phyloP scores from a whole-genome alignment of 2,329 filamentous ascomycete species.

The Cephalotrichum gorgonifer region DNA sequence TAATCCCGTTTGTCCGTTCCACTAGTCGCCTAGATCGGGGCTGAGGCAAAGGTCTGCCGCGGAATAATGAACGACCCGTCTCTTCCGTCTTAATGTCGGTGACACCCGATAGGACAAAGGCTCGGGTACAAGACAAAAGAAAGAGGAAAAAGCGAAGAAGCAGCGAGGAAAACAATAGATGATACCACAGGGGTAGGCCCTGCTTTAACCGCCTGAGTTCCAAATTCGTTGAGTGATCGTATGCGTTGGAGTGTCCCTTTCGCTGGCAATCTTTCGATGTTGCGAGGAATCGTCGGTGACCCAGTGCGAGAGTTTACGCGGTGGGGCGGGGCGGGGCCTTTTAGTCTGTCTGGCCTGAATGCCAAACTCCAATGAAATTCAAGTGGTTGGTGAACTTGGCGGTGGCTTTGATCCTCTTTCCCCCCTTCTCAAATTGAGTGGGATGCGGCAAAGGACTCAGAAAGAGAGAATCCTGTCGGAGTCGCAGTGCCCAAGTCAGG shows the following conservation, averaged over 20 bases:
- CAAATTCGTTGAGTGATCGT: background rate
- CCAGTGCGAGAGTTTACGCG: background rate
- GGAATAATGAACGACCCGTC: slow-evolving; percentile 2
- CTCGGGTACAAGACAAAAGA: background rate
- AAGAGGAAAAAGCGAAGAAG: background rate
- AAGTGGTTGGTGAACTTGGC: background rate
- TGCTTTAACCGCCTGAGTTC: background rate
- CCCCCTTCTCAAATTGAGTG: background rate
- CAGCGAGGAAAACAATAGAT: background rate
- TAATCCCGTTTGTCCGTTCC: slow-evolving; percentile 2
- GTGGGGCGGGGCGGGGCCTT: too few species aligned
- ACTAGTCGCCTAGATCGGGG: slow-evolving; percentile 2
- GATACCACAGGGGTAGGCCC: background rate
- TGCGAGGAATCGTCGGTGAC: background rate
- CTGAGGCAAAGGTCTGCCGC: slow-evolving; percentile 2
- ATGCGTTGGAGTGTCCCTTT: background rate
- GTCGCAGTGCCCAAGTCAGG: background rate
- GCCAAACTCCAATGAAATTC: background rate
- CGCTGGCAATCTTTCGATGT: background rate
- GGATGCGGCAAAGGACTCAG: background rate
- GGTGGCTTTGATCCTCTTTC: background rate
- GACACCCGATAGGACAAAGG: slow-evolving; percentile 1
- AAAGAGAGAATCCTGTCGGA: background rate
- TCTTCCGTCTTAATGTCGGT: background rate
- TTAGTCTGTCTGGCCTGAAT: too few species aligned